Conservation (phyloP, 345 rosid species). For the Kernera saxatilis region DNA sequence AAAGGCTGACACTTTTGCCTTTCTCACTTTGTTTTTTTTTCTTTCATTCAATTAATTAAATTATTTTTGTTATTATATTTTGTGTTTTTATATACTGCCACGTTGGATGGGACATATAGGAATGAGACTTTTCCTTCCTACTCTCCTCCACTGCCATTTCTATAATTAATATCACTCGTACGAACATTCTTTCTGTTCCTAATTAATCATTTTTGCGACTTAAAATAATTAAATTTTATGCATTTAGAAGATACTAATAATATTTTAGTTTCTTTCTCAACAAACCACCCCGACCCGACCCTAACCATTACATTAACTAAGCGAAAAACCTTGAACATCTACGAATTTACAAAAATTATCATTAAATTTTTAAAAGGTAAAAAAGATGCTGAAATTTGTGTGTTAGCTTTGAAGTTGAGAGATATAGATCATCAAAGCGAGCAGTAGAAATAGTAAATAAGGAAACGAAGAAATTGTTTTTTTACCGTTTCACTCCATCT, state of each 20-base stretch:
- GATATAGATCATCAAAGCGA: neutral
- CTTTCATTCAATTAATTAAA: neutral
- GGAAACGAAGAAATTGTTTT: neutral
- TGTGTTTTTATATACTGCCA: neutral
- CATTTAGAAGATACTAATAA: neutral
- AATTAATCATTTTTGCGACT: neutral
- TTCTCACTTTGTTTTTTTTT: neutral
- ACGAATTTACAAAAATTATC: neutral
- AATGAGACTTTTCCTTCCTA: slow-evolving; percentile 30
- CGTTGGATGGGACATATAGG: slow-evolving; percentile 27
- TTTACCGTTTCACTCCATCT: neutral
- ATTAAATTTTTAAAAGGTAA: neutral
- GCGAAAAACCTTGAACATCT: neutral
- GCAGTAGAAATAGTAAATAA: neutral
- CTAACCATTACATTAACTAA: neutral
- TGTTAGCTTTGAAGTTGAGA: neutral
- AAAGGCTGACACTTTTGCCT: slow-evolving; percentile 34
- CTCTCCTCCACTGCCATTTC: slow-evolving; percentile 27
- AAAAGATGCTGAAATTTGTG: neutral
- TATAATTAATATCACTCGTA: slow-evolving; percentile 11
- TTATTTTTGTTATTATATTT: neutral
- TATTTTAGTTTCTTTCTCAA: neutral
- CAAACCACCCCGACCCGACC: slow-evolving; percentile 15
- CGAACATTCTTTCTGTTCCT: slow-evolving; percentile 36
- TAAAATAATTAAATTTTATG: neutral